These are phyloP conservation scores for Pythium myriotylum DNA, from an alignment of 352 stramenopile species.

Conservation along the genomic window DNA sequence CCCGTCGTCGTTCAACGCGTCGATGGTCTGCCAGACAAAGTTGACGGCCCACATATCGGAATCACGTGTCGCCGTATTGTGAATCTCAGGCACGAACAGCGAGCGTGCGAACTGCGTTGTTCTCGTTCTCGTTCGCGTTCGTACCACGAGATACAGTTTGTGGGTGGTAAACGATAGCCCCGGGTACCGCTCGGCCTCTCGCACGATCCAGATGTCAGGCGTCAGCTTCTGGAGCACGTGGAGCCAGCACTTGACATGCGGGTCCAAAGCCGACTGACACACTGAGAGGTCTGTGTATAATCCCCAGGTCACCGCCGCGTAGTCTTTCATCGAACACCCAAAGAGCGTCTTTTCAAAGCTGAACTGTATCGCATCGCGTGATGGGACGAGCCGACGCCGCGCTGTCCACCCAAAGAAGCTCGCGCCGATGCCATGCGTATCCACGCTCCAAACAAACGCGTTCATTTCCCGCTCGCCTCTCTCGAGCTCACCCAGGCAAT, in stretches of 20 bases:
- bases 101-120: not conserved
- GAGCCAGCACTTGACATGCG: not conserved
- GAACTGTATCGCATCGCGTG: too few relatives aligned
- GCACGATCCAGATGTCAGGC: constrained; percentile 1
- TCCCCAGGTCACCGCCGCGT: constrained; percentile 3
- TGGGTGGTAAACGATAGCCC: not conserved
- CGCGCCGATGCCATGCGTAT: constrained; percentile 1
- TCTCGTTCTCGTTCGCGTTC: not conserved
- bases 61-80: not conserved
- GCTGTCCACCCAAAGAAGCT: too few relatives aligned
- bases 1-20: too few relatives aligned
- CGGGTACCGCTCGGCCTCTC: not conserved
- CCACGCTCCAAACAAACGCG: constrained; percentile 7
- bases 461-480: constrained; percentile 2
- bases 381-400: too few relatives aligned
- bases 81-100: not conserved
- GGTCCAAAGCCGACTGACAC: not conserved
- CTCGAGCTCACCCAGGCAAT: not conserved
- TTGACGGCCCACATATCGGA: not conserved
- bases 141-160: constrained; percentile 1
- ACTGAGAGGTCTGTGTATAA: constrained; percentile 2
- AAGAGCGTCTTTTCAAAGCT: constrained; percentile 9
- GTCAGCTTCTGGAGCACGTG: constrained; percentile 3
- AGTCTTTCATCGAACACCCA: constrained; percentile 1
- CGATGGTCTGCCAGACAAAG: not conserved